These are phyloP conservation scores for Leavenworthia alabamica DNA, from an alignment of 345 rosid species.

Conservation along the genomic window DNA sequence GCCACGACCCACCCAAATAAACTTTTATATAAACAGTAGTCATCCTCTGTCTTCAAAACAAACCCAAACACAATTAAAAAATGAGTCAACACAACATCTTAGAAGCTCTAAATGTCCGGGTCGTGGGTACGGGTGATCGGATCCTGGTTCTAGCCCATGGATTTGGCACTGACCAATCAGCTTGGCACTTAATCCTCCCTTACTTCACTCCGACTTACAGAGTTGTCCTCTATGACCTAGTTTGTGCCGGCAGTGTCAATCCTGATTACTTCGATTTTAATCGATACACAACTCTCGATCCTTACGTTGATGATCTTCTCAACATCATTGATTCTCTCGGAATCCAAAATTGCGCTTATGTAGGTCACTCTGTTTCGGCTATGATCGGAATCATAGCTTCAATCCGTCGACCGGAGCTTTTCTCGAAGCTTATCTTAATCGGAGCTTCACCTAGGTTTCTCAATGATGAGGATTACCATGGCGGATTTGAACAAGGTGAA, in stretches of 20 bases:
- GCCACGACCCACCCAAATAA: slow-evolving; percentile 5
- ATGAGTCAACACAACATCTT: slow-evolving; percentile 49
- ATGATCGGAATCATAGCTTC: slow-evolving; percentile 85
- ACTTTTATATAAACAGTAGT: slow-evolving; percentile 24
- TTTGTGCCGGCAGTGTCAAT: slow-evolving; percentile 81
- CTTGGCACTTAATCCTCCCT: slow-evolving; percentile 81
- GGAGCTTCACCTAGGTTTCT: slow-evolving; percentile 77
- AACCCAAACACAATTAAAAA: neutral
- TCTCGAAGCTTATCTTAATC: slow-evolving; percentile 66
- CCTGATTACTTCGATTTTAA: slow-evolving; percentile 64
- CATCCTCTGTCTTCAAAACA: neutral
- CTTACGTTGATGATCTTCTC: slow-evolving; percentile 72
- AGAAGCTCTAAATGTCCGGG: slow-evolving; percentile 68
- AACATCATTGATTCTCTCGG: slow-evolving; percentile 61
- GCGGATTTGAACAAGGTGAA: slow-evolving; percentile 61
- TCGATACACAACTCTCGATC: slow-evolving; percentile 61
- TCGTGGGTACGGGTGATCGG: slow-evolving; percentile 58
- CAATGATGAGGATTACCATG: slow-evolving; percentile 64
- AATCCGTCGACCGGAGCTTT: slow-evolving; percentile 70
- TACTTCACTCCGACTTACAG: slow-evolving; percentile 41
- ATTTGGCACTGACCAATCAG: slow-evolving; percentile 80
- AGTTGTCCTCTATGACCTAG: slow-evolving; percentile 68
- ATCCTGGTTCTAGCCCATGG: slow-evolving; percentile 72
- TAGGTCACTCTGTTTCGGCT: slow-evolving; percentile 88
- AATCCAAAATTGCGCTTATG: slow-evolving; percentile 51